phyloP scores from a whole-genome alignment of 495 filamentous ascomycete species.

The Mytilinidion resinicola region DNA sequence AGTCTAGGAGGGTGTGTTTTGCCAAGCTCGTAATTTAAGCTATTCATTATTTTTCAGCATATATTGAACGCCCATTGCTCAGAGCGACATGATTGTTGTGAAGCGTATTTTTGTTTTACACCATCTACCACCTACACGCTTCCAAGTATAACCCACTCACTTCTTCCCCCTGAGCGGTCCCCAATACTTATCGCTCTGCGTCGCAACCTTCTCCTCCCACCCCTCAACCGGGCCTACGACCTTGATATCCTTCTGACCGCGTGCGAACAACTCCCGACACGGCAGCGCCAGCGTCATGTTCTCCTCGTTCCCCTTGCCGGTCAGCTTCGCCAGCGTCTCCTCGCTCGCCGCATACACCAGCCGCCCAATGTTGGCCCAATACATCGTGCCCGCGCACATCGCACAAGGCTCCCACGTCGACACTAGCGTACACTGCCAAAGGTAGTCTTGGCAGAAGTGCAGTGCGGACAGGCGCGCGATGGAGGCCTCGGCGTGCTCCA shows the following conservation, averaged over 20 bases:
- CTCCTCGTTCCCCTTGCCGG: constrained; percentile 44
- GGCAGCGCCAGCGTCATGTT: constrained; percentile 50
- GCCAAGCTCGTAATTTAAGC: too few relatives aligned
- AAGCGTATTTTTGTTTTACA: too few relatives aligned
- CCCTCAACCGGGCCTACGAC: neutral
- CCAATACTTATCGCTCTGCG: constrained; percentile 2
- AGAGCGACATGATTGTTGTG: too few relatives aligned
- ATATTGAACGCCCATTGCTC: too few relatives aligned
- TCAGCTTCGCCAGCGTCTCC: constrained; percentile 41
- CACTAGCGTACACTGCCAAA: constrained; percentile 46
- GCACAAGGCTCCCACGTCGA: constrained; percentile 54
- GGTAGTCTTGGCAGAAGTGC: constrained; percentile 46
- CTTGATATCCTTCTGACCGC: neutral
- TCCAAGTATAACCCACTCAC: neutral
- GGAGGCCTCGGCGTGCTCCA: constrained; percentile 50
- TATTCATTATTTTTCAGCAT: too few relatives aligned
- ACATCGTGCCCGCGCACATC: constrained; percentile 46
- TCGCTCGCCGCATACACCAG: constrained; percentile 50
- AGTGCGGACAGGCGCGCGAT: constrained; percentile 47
- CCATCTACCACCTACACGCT: too few relatives aligned
- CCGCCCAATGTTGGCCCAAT: constrained; percentile 53
- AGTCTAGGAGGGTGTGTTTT: too few relatives aligned
- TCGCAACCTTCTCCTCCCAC: neutral
- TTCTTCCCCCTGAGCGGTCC: neutral
- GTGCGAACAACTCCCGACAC: constrained; percentile 38